Conservation (phyloP, 23 red algal genomes). For the Agarophyton chilense region DNA sequence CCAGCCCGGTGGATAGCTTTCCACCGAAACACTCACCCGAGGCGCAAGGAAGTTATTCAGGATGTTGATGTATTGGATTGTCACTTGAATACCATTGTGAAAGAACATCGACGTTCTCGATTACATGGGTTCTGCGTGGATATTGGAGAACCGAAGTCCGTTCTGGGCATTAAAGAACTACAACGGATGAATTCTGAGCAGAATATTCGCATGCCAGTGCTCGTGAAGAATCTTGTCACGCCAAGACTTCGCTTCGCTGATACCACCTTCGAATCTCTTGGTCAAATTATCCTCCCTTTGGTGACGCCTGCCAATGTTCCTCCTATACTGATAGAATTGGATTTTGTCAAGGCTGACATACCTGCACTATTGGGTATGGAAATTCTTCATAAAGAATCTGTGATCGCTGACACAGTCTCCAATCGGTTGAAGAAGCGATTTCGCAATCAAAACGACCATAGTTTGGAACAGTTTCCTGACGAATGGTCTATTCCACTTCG, state of each 20-base stretch:
- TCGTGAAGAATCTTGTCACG: not conserved
- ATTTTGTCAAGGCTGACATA: conserved; percentile 8
- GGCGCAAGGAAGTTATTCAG: not conserved
- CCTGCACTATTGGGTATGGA: conserved; percentile 16
- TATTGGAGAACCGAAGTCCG: not conserved
- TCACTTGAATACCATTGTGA: no score
- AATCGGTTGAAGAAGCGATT: not conserved
- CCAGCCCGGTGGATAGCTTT: not conserved
- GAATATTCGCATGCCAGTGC: not conserved
- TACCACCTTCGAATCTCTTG: not conserved
- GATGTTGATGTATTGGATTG: not conserved
- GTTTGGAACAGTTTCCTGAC: not conserved
- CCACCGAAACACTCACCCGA: not conserved
- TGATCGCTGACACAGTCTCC: not conserved
- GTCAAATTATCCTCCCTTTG: not conserved
- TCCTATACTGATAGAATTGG: not conserved
- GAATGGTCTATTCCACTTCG: not conserved
- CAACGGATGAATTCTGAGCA: not conserved
- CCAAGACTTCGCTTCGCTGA: not conserved
- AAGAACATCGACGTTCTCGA: not conserved
- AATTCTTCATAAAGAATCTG: not conserved
- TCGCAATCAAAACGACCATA: not conserved
- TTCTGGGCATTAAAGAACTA: not conserved
- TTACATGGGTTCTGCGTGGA: not conserved
- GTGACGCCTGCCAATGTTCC: not conserved